Evolutionary conservation across 768 basidiomycete genomes (phyloP), one percentile per base, ranked within the genome.

Genomic region (Lyophyllum decastes): DNA sequence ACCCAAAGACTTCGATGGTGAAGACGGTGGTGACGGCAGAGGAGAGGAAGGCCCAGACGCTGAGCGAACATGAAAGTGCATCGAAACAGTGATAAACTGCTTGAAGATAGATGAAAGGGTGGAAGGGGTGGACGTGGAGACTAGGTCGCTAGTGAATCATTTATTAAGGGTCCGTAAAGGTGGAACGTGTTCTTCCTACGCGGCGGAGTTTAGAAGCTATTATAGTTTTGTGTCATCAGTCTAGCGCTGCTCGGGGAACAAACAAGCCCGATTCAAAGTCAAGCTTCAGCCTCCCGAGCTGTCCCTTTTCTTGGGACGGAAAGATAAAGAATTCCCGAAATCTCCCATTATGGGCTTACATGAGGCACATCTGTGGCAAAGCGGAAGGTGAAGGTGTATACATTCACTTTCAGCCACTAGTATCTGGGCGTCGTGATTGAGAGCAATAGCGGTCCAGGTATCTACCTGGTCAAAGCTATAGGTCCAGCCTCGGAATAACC

Each of bases 1-100:
- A 49, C 68, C 64, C 19, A 77, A 70, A 12, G 70, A 68, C 48
- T 47, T 61, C 21, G 61, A 47, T 8, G 66, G 58, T 19, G 61
- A 53, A 19, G 59, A 50, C n/a, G 54, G 58, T 1, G 62, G 57
- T 25, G 58, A 56, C 30, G 56, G 40, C 11, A 47, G 49, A 35
- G 56, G 55, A n/a, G 55, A 60, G 24, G 49, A 52, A 22, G 40
- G 38, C 21, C 46, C 49, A 33, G 53, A 61, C 27, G 52, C 41
- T 45, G 55, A 52, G 26, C 60, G 62, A 27, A 51, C 27, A 41
- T 40, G 55, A 35, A 48, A 24, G 17, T 33, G 50, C 41, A 59
- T 45, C 4, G 52, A 4, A 10, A 30, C n/a, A 7, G 24, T 19
- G n/a, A 46, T 4, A 38, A 16, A 19, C 17, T 27, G 21, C 17